Evolutionary conservation across 768 basidiomycete species (phyloP).

Genomic region (Hemileccinum impolitum): DNA sequence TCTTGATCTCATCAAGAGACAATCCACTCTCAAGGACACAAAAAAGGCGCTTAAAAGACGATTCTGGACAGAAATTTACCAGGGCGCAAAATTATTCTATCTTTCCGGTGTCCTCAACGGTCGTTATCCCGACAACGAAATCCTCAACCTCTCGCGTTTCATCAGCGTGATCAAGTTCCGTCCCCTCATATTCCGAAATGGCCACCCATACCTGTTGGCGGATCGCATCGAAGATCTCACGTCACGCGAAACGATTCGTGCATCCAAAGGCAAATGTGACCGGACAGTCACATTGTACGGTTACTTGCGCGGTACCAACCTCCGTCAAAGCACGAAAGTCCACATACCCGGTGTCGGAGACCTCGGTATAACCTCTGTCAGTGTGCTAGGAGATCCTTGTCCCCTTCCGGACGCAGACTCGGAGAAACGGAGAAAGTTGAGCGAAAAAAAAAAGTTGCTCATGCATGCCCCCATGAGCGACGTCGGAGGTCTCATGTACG

Average conservation of each 20-base stretch:
- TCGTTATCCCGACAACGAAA: slow-evolving; percentile 95
- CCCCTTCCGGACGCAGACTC: slow-evolving; percentile 88
- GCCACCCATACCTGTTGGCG: slow-evolving; percentile 90
- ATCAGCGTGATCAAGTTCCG: slow-evolving; percentile 99
- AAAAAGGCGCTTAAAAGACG: slow-evolving; percentile 96
- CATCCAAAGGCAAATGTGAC: slow-evolving; percentile 83
- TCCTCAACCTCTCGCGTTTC: slow-evolving; percentile 93
- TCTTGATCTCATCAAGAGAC: slow-evolving; percentile 94
- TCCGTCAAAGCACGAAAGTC: slow-evolving; percentile 70
- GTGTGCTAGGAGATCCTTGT: slow-evolving; percentile 88
- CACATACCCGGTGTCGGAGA: slow-evolving; percentile 97
- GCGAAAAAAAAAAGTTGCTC: slow-evolving; percentile 89
- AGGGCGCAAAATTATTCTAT: slow-evolving; percentile 97
- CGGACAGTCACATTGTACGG: slow-evolving; percentile 93
- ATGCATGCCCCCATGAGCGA: slow-evolving; percentile 99
- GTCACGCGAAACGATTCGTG: slow-evolving; percentile 75
- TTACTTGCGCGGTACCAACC: slow-evolving; percentile 87
- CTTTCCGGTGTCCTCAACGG: slow-evolving; percentile 96
- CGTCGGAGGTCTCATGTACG: slow-evolving; percentile 93
- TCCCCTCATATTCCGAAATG: slow-evolving; percentile 92
- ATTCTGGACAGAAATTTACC: slow-evolving; percentile 99
- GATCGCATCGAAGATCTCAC: slow-evolving; percentile 96
- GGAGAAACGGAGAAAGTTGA: slow-evolving; percentile 88
- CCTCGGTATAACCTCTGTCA: slow-evolving; percentile 69
- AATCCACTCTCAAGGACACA: slow-evolving; percentile 77